These are phyloP conservation scores for Phytophthora crassamura DNA, from an alignment of 352 stramenopile genomes.

Conservation along the genomic window DNA sequence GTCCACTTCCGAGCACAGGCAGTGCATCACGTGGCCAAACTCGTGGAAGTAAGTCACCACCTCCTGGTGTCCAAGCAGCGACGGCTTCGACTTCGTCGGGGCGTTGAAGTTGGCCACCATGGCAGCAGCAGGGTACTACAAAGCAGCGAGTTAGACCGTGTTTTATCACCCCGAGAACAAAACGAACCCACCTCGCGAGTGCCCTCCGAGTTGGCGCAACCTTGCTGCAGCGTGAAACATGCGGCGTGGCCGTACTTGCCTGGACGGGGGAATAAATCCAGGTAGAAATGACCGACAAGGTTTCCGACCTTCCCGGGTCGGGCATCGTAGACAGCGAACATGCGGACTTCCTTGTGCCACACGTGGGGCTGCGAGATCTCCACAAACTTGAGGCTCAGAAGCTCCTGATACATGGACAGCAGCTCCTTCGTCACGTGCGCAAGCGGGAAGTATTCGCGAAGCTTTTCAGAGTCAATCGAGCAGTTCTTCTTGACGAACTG, in stretches of 20 bases:
- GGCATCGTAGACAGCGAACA: conserved; percentile 86
- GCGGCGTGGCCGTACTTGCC: conserved; percentile 91
- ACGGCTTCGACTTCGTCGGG: conserved; percentile 78
- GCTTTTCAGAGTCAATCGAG: conserved; percentile 86
- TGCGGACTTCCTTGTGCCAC: conserved; percentile 91
- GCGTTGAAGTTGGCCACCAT: conserved; percentile 93
- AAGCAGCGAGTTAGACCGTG: conserved; percentile 7
- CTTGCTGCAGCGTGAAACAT: conserved; percentile 91
- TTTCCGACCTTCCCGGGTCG: conserved; percentile 53
- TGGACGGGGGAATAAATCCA: conserved; percentile 87
- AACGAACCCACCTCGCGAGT: conserved; percentile 46
- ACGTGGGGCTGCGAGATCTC: conserved; percentile 82
- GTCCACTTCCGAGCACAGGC: conserved; percentile 82
- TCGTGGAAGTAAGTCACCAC: conserved; percentile 93
- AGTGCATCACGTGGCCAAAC: conserved; percentile 93
- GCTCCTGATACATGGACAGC: conserved; percentile 89
- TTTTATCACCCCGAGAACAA: not conserved
- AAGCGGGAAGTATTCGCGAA: conserved; percentile 91
- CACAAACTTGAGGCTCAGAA: conserved; percentile 86
- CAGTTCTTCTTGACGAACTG: conserved; percentile 88
- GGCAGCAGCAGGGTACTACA: conserved; percentile 71
- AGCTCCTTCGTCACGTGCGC: conserved; percentile 87
- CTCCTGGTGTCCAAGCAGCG: conserved; percentile 82
- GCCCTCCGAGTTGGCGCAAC: conserved; percentile 67
- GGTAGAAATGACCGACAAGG: conserved; percentile 89